Evolutionary conservation across 192 early-diverging fungal genomes (phyloP).

Genomic region (Bifiguratus adelaidae): DNA sequence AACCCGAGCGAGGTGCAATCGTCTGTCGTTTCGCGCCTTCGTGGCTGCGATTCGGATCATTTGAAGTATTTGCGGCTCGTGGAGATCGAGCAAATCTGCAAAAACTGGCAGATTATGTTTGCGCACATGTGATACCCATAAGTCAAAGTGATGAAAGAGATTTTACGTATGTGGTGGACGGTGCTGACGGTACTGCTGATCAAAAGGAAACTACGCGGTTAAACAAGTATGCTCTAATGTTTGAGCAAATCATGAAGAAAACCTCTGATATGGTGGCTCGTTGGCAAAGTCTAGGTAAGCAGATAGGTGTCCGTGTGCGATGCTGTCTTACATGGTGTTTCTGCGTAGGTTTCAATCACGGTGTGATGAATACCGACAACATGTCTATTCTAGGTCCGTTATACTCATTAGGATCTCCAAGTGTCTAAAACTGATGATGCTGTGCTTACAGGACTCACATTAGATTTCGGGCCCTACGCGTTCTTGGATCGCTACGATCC

Average conservation of each 20-base stretch:
- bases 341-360: constrained; percentile 56
- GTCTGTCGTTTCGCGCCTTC: constrained; percentile 62
- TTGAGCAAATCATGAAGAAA: constrained; percentile 37
- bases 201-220: constrained; percentile 1
- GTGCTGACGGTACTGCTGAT: constrained; percentile 6
- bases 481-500: constrained; percentile 84
- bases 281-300: constrained; percentile 63
- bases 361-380: constrained; percentile 92
- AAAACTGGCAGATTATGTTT: constrained; percentile 63
- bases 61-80: constrained; percentile 71
- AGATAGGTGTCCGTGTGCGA: not conserved
- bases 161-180: no score
- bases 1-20: constrained; percentile 61
- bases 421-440: no score
- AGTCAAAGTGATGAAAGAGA: no score
- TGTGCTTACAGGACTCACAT: constrained; percentile 41
- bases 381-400: constrained; percentile 58
- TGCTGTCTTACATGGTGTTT: not conserved
- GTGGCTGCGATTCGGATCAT: constrained; percentile 84
- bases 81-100: constrained; percentile 40
- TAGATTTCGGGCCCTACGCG: constrained; percentile 83
- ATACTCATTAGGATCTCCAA: not conserved
- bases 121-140: constrained; percentile 40
- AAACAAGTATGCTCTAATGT: constrained; percentile 50
- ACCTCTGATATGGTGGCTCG: constrained; percentile 67